A percentile compares a stretch with the other conserved stretches of the same genome.
Conservation (phyloP, 345 rosid species). For the Pugionium dolabratum region DNA sequence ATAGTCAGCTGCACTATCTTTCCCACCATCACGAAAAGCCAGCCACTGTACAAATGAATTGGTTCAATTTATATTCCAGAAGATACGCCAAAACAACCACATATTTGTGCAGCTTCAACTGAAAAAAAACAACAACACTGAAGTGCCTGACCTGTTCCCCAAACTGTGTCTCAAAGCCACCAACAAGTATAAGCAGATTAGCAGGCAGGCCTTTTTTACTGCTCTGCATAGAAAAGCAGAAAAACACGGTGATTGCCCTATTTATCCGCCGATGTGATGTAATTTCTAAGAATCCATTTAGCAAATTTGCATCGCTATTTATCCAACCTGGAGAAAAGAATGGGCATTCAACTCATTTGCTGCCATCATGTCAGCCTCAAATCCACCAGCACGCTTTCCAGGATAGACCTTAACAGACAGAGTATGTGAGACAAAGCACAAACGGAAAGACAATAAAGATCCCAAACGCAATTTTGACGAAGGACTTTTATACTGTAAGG, state of each 20-base stretch:
- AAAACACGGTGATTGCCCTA: slow-evolving; percentile 13
- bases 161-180: slow-evolving; percentile 88
- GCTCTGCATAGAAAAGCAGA: slow-evolving; percentile 54
- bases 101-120: slow-evolving; percentile 20
- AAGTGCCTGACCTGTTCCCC: slow-evolving; percentile 79
- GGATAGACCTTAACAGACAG: slow-evolving; percentile 77
- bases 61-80: slow-evolving; percentile 32
- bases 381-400: slow-evolving; percentile 73
- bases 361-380: slow-evolving; percentile 97
- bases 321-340: slow-evolving; percentile 80
- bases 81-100: slow-evolving; percentile 17
- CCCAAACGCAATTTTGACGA: slow-evolving; percentile 12
- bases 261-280: slow-evolving; percentile 4
- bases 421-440: background rate
- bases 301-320: slow-evolving; percentile 29
- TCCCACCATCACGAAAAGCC: slow-evolving; percentile 82
- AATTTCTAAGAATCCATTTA: slow-evolving; percentile 12
- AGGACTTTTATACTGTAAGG: background rate
- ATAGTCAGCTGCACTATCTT: slow-evolving; percentile 84
- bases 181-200: slow-evolving; percentile 73
- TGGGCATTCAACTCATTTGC: slow-evolving; percentile 90
- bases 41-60: slow-evolving; percentile 67
- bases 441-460: slow-evolving; percentile 1
- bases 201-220: slow-evolving; percentile 52
- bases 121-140: slow-evolving; percentile 16